These are phyloP conservation scores for Rossbeevera mucosa DNA, from an alignment of 768 basidiomycete genomes.

Conservation along the genomic window DNA sequence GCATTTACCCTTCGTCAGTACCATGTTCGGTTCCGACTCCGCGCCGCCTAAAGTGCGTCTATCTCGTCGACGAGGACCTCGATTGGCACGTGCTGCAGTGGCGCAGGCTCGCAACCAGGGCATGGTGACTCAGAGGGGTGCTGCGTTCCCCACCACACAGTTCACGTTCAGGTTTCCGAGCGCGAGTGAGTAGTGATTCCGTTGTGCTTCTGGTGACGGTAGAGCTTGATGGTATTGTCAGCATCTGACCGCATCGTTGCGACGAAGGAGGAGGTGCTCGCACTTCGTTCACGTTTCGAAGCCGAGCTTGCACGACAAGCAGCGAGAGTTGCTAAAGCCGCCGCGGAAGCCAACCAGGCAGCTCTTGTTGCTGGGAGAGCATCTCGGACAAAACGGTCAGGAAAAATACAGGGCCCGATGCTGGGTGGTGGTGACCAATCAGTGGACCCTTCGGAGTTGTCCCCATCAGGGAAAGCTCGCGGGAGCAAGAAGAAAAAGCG, in stretches of 20 bases:
- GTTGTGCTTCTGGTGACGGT: slow-evolving; percentile 15
- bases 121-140: slow-evolving; percentile 21
- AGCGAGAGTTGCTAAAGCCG: slow-evolving; percentile 45
- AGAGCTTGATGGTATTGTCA: slow-evolving; percentile 34
- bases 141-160: slow-evolving; percentile 45
- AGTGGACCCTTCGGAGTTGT: slow-evolving; percentile 38
- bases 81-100: slow-evolving; percentile 44
- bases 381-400: slow-evolving; percentile 35
- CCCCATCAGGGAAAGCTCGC: slow-evolving; percentile 26
- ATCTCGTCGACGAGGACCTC: slow-evolving; percentile 50
- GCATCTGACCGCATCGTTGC: slow-evolving; percentile 69
- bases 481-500: slow-evolving; percentile 89
- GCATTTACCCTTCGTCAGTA: slow-evolving; percentile 26
- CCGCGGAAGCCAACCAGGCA: slow-evolving; percentile 50
- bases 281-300: slow-evolving; percentile 65
- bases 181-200: slow-evolving; percentile 59
- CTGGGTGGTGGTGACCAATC: slow-evolving; percentile 33
- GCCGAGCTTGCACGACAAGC: slow-evolving; percentile 70
- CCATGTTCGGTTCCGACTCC: slow-evolving; percentile 34
- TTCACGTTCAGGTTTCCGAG: slow-evolving; percentile 63
- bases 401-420: slow-evolving; percentile 34
- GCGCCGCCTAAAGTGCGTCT: slow-evolving; percentile 41
- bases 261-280: slow-evolving; percentile 64
- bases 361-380: slow-evolving; percentile 36
- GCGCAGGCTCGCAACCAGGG: slow-evolving; percentile 3